Evolutionary conservation across 345 rosid genomes (phyloP), one percentile per base, ranked within the genome.

Genomic region (Gossypium mustelinum): DNA sequence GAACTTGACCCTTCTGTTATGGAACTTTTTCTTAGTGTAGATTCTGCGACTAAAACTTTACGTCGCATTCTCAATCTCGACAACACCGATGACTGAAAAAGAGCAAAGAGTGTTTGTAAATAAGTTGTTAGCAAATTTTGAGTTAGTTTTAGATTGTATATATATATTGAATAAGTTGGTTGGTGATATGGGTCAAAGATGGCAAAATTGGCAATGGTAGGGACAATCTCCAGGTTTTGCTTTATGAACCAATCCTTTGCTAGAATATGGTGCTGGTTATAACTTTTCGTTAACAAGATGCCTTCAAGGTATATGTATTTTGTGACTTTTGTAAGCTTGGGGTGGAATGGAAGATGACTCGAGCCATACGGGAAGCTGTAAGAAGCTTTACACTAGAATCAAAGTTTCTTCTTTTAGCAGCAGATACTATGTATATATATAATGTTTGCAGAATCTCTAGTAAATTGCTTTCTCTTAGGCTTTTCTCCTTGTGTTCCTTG

Each of bases 51-150:
- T 7, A 74, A 78, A 89, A 90, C 89, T n/a, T 82, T 94, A 77
- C 92, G 98, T 78, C 97, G 94, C 87, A 89, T 94, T 79, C 97
- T 94, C 81, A 91, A 94, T 75, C 93, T 94, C 75, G 94, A 94
- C 70, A 66, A 72, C 73, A 83, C 76, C 0, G 93, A 91, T 78
- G 85, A 89, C 11, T 86, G 90, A 85, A 9, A 34, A 34, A 34
- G 45, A 69, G 77, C 24, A 12, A 27, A 73, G 84, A 34, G 85
- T 77, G 86, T 73, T 8, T 51, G 89, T 86, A 87, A 71, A 86
- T 86, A 84, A 44, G 73, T 73, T 55, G 66, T 74, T 63, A 45
- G 73, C 76, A 79, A 70, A 72, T 70, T 39, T 77, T 85, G 11
- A 60, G 68, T 76, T 86, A 79, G 83, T 61, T 45, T 75, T 86